Evolutionary conservation across 1,284 basidiomycete species (phyloP).

Genomic region (Tilletia setariae): DNA sequence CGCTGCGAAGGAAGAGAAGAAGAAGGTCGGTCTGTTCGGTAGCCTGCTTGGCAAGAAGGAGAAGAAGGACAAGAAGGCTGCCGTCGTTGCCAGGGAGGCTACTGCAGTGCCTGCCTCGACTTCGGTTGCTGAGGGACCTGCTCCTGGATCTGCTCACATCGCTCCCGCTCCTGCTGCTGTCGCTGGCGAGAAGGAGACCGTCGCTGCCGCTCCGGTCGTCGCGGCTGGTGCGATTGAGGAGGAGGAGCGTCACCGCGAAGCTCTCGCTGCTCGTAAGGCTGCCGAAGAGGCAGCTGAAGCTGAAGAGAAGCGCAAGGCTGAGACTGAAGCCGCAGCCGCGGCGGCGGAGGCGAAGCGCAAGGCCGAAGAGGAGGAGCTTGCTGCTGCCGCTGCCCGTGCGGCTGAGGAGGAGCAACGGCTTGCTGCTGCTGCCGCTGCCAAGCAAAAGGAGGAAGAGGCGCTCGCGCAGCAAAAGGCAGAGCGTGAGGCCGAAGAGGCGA

Average conservation of each 20-base stretch:
- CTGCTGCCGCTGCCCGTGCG: neutral
- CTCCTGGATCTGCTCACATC: neutral
- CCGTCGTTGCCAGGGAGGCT: neutral
- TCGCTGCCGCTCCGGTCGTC: neutral
- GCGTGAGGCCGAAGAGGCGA: conserved; percentile 3
- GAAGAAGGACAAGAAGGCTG: conserved; percentile 2
- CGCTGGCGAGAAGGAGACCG: neutral
- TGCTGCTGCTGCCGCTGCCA: neutral
- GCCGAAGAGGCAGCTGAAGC: conserved; percentile 8
- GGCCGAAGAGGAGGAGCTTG: conserved; percentile 4
- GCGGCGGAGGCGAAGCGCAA: conserved; percentile 4
- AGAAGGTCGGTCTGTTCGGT: neutral
- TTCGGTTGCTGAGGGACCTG: neutral
- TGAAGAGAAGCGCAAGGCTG: conserved; percentile 6
- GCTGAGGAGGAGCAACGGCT: conserved; percentile 14
- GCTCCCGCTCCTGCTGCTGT: neutral
- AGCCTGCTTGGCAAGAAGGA: conserved; percentile 10
- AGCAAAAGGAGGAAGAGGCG: conserved; percentile 5
- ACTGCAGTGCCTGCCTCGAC: neutral
- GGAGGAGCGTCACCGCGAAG: conserved; percentile 13
- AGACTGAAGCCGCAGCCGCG: conserved; percentile 1
- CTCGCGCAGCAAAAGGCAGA: neutral
- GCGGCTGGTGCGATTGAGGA: neutral
- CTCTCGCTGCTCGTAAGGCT: conserved; percentile 10
- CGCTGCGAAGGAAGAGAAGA: neutral